These are phyloP conservation scores for Lobosporangium transversale DNA, from an alignment of 192 early-diverging fungal species.

Conservation along the genomic window DNA sequence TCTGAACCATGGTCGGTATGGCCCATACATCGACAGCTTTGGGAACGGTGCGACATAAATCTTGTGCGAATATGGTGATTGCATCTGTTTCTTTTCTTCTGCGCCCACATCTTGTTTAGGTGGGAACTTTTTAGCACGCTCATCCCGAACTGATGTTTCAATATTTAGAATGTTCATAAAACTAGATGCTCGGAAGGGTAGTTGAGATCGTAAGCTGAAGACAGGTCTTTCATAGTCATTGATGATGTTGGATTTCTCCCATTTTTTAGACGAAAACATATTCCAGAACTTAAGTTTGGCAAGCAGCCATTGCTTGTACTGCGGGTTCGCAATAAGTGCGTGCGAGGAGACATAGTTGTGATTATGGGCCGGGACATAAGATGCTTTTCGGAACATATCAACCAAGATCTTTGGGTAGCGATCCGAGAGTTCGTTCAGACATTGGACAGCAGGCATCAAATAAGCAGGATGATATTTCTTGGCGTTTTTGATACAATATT, in stretches of 20 bases:
- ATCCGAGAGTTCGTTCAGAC: constrained; percentile 47
- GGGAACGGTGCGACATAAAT: constrained; percentile 51
- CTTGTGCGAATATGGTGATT: constrained; percentile 26
- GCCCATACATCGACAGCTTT: constrained; percentile 48
- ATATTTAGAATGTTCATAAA: constrained; percentile 17
- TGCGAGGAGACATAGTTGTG: constrained; percentile 37
- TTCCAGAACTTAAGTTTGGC: constrained; percentile 43
- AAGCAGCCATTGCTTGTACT: constrained; percentile 15
- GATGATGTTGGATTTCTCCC: constrained; percentile 39
- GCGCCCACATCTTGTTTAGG: background rate
- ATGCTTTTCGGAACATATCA: constrained; percentile 46
- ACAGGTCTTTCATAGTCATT: constrained; percentile 45
- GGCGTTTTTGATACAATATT: constrained; percentile 49
- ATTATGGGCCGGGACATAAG: constrained; percentile 45
- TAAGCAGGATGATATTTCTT: constrained; percentile 51
- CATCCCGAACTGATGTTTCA: constrained; percentile 28
- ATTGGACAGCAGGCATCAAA: constrained; percentile 47
- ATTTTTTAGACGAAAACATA: constrained; percentile 5
- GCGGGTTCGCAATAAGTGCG: constrained; percentile 38
- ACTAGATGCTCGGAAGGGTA: constrained; percentile 29
- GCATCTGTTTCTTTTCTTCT: constrained; percentile 17
- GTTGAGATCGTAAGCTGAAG: constrained; percentile 37
- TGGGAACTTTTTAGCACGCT: constrained; percentile 15
- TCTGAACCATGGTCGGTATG: constrained; percentile 21
- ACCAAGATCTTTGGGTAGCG: constrained; percentile 27